Conservation (phyloP, 148 eudicot species). For the Vaccinium macrocarpon region DNA sequence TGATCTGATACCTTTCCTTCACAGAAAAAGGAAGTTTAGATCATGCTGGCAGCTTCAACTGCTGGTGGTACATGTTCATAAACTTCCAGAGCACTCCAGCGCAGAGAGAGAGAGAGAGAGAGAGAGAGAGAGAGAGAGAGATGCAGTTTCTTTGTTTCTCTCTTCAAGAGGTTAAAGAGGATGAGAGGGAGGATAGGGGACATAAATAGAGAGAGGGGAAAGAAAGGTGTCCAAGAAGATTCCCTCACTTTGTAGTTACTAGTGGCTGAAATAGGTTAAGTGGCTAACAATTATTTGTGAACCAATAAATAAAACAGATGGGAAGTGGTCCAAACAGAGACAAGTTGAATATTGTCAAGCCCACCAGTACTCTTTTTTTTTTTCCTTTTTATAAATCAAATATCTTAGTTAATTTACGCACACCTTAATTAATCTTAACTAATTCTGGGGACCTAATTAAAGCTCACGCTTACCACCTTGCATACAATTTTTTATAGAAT, state of each 20-base stretch:
- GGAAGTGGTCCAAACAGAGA: slow-evolving; percentile 47
- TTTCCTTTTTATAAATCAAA: too few species aligned
- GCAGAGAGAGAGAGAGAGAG: background rate
- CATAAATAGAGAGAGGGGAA: background rate
- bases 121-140: background rate
- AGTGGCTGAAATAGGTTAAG: slow-evolving; percentile 12
- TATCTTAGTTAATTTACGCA: too few species aligned
- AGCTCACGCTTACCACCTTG: background rate
- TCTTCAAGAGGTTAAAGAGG: background rate
- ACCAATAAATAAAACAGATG: slow-evolving; percentile 19
- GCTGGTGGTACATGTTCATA: slow-evolving; percentile 33
- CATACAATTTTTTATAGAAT: slow-evolving; percentile 15
- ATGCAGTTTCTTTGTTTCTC: background rate
- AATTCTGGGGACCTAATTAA: too few species aligned
- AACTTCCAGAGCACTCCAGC: background rate
- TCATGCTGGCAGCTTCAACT: slow-evolving; percentile 99
- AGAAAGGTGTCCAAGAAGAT: background rate
- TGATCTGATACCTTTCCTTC: slow-evolving; percentile 55
- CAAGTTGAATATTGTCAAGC: slow-evolving; percentile 43
- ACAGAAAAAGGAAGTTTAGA: slow-evolving; percentile 43
- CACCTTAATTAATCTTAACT: too few species aligned
- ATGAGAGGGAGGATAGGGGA: background rate
- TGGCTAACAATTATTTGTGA: background rate
- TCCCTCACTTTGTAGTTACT: background rate
- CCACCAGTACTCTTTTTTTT: background rate